Evolutionary conservation across 169 alveolate species (phyloP).

Genomic region (Besnoitia besnoiti): DNA sequence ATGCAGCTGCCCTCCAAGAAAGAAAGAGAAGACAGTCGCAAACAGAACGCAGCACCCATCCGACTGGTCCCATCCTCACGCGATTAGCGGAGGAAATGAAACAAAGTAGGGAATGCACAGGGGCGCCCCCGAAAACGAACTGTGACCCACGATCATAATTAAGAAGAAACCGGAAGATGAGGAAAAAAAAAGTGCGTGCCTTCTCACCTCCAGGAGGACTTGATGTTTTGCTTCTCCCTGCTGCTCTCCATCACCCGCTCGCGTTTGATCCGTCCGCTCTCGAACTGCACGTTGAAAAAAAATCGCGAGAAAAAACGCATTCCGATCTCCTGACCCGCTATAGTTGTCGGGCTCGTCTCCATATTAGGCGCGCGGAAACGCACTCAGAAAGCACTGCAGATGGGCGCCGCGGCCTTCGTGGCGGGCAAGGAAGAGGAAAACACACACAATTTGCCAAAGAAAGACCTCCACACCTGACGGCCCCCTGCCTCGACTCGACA

Average conservation of each 20-base stretch:
- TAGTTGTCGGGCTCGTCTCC: too few relatives aligned
- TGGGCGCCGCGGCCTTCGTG: too few relatives aligned
- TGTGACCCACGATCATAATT: not conserved
- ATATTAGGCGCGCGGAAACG: too few relatives aligned
- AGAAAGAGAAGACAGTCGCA: not conserved
- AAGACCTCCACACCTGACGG: too few relatives aligned
- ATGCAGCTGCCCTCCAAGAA: not conserved
- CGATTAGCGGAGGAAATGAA: not conserved
- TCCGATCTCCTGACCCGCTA: too few relatives aligned
- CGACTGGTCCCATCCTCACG: too few relatives aligned
- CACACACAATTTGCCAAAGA: too few relatives aligned
- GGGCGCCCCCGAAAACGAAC: not conserved
- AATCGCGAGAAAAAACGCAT: not conserved
- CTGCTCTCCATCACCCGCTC: not conserved
- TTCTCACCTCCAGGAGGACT: conserved; percentile 31
- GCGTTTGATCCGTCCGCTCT: not conserved
- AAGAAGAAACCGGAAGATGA: not conserved
- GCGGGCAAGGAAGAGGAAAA: too few relatives aligned
- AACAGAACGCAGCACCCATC: not conserved
- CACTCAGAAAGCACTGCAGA: too few relatives aligned
- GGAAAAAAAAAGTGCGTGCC: not conserved
- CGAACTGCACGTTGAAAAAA: conserved; percentile 14
- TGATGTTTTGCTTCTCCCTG: conserved; percentile 4
- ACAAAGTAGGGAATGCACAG: not conserved
- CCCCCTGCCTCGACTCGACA: too few relatives aligned